Conservation (phyloP, 2,329 filamentous ascomycete species). For the Aspergillus vadensis region DNA sequence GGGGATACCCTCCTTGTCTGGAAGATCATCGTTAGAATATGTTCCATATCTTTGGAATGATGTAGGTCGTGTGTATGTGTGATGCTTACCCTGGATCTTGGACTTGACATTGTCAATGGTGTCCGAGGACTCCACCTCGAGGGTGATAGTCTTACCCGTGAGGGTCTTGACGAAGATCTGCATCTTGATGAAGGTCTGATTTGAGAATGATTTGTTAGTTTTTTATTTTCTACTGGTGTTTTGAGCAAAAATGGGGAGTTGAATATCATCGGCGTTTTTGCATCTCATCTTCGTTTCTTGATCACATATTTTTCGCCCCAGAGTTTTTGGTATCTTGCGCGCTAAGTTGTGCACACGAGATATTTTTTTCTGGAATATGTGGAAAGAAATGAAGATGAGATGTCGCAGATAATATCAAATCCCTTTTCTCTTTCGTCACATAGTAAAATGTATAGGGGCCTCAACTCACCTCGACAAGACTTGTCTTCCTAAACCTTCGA, state of each 20-base stretch:
- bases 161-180: conserved; percentile 66
- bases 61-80: too few species aligned
- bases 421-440: not conserved
- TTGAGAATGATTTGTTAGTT: conserved; percentile 15
- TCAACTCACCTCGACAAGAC: conserved; percentile 58
- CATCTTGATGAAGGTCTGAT: conserved; percentile 51
- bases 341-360: too few species aligned
- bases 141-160: conserved; percentile 99
- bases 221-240: not conserved
- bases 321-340: too few species aligned
- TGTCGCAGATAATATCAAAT: not conserved
- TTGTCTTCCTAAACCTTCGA: conserved; percentile 63
- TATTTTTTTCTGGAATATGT: too few species aligned
- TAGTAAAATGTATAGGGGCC: conserved; percentile 5
- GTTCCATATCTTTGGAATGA: not conserved
- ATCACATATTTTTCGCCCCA: too few species aligned
- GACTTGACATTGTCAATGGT: conserved; percentile 99
- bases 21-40: conserved; percentile 30
- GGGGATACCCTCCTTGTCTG: conserved; percentile 99
- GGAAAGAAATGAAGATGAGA: too few species aligned
- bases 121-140: conserved; percentile 99
- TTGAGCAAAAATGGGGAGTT: not conserved
- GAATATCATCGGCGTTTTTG: not conserved
- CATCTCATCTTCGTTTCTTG: not conserved
- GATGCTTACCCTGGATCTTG: conserved; percentile 73